phyloP scores from a whole-genome alignment of 768 basidiomycete species.

The Phanerodontia chrysosporium region DNA sequence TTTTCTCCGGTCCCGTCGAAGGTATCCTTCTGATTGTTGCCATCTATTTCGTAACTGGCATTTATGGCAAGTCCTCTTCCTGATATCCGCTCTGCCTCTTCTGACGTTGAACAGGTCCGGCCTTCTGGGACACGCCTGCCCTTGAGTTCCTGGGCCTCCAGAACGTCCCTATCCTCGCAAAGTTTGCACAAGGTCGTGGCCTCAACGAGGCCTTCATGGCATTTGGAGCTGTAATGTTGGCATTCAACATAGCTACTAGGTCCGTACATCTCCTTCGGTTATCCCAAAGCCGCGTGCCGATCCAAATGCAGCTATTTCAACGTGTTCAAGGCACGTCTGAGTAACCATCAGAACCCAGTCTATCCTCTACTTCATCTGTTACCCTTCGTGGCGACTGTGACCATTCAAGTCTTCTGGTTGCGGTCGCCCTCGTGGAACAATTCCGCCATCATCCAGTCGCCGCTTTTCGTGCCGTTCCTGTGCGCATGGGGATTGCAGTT shows the following conservation, averaged over 20 bases:
- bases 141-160: slow-evolving; percentile 56
- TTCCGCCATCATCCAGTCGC: slow-evolving; percentile 69
- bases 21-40: slow-evolving; percentile 83
- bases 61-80: slow-evolving; percentile 48
- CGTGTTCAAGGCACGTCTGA: slow-evolving; percentile 59
- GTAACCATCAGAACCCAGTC: slow-evolving; percentile 36
- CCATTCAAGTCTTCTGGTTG: slow-evolving; percentile 81
- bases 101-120: slow-evolving; percentile 47
- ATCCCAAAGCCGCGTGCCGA: neutral
- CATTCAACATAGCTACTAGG: slow-evolving; percentile 79
- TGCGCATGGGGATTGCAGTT: slow-evolving; percentile 93
- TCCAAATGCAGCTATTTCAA: slow-evolving; percentile 60
- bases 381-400: slow-evolving; percentile 70
- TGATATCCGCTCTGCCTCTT: neutral
- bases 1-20: slow-evolving; percentile 94
- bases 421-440: slow-evolving; percentile 56
- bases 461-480: slow-evolving; percentile 81
- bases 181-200: slow-evolving; percentile 57
- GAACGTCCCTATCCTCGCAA: slow-evolving; percentile 41
- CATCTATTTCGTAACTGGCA: slow-evolving; percentile 76
- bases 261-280: slow-evolving; percentile 19
- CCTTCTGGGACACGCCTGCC: slow-evolving; percentile 76
- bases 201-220: slow-evolving; percentile 89
- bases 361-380: slow-evolving; percentile 70
- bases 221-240: slow-evolving; percentile 64